Conservation (phyloP, 306 rosid species). For the Medicago lupulina region DNA sequence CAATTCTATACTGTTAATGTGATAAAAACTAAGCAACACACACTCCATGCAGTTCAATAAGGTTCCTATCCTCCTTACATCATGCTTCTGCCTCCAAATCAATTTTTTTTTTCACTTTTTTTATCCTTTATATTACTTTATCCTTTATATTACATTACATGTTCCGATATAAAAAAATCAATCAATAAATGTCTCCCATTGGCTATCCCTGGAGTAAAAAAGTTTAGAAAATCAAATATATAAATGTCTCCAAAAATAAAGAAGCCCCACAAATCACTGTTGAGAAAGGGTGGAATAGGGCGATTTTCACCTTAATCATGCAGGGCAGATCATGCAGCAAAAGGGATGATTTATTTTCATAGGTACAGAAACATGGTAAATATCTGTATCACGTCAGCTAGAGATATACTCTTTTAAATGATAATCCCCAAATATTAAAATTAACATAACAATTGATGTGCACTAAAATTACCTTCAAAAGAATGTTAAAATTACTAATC, state of each 20-base stretch:
- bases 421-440: neutral
- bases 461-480: constrained; percentile 24
- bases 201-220: neutral
- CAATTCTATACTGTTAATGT: constrained; percentile 8
- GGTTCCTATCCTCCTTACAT: neutral
- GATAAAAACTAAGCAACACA: constrained; percentile 11
- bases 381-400: neutral
- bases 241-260: neutral
- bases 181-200: neutral
- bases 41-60: constrained; percentile 15
- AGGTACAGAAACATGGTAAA: neutral
- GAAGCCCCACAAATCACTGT: neutral
- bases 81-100: constrained; percentile 19
- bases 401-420: neutral
- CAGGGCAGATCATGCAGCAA: neutral
- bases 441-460: neutral
- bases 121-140: constrained; percentile 11
- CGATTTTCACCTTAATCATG: neutral
- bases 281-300: neutral
- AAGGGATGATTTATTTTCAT: neutral
- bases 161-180: neutral
- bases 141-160: constrained; percentile 1
- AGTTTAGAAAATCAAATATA: neutral
- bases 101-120: neutral
- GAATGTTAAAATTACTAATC: constrained; percentile 3